A percentile compares a stretch with the other conserved stretches of the same genome.
Evolutionary conservation across 345 rosid genomes (phyloP).

Genomic region (Boechera stricta): DNA sequence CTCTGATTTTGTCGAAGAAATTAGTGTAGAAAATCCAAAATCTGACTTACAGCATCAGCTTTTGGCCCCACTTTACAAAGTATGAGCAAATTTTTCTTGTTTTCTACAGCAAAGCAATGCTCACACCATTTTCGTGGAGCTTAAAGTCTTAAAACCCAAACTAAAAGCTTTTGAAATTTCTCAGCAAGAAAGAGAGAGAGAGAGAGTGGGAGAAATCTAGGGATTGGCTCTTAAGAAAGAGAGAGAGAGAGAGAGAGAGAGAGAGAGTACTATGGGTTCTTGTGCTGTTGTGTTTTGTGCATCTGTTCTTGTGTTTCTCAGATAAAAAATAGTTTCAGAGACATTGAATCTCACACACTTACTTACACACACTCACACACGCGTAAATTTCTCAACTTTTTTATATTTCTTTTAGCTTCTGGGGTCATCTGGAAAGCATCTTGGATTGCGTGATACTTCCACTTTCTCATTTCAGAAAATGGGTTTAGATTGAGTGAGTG

Average conservation of each 20-base stretch:
- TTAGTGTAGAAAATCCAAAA: constrained; percentile 28
- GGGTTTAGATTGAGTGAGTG: constrained; percentile 52
- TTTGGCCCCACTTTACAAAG: constrained; percentile 35
- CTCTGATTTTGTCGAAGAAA: constrained; percentile 31
- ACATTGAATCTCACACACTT: constrained; percentile 46
- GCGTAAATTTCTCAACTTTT: constrained; percentile 44
- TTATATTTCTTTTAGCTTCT: not conserved
- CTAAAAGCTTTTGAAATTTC: constrained; percentile 34
- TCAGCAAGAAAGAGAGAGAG: constrained; percentile 13
- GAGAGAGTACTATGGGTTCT: constrained; percentile 35
- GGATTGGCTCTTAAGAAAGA: constrained; percentile 42
- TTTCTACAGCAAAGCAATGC: constrained; percentile 45
- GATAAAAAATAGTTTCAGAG: constrained; percentile 17
- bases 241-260: constrained; percentile 25
- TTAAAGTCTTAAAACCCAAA: constrained; percentile 31
- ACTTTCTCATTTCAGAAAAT: constrained; percentile 41
- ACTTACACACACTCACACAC: constrained; percentile 40
- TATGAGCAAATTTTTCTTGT: constrained; percentile 39
- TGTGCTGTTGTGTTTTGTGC: constrained; percentile 51
- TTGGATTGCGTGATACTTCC: constrained; percentile 58
- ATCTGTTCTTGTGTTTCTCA: constrained; percentile 46
- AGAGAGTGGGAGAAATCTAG: constrained; percentile 32
- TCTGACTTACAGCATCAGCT: constrained; percentile 33
- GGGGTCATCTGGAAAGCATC: constrained; percentile 42
- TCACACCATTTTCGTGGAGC: constrained; percentile 49